Percentiles rank a stretch among this genome's conserved stretches.
Conservation (phyloP, 129 eudicot species). For the Cynara cardunculus region DNA sequence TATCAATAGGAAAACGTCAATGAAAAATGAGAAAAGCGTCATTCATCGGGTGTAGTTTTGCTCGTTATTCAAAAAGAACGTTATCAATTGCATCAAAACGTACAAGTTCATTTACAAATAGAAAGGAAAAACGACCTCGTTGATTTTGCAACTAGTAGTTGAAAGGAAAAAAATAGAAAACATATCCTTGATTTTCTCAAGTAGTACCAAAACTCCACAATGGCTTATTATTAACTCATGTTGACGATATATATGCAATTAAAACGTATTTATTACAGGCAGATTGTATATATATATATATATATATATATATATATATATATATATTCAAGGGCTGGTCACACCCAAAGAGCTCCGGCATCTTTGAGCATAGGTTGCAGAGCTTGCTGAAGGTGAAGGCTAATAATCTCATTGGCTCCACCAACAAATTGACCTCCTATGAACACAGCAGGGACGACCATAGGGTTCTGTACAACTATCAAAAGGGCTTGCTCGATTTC, state of each 20-base stretch:
- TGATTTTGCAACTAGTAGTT: too few relatives aligned
- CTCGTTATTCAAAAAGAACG: too few relatives aligned
- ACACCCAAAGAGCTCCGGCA: slow-evolving; percentile 81
- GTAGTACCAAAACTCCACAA: neutral
- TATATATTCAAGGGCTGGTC: slow-evolving; percentile 2
- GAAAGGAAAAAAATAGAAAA: neutral
- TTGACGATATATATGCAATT: slow-evolving; percentile 9
- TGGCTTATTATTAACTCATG: neutral
- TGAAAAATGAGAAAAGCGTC: too few relatives aligned
- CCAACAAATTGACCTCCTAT: slow-evolving; percentile 77
- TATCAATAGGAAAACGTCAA: too few relatives aligned
- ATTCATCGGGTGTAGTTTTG: too few relatives aligned
- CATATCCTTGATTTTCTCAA: neutral
- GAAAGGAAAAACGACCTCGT: too few relatives aligned
- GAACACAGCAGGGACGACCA: slow-evolving; percentile 76
- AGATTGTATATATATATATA: neutral
- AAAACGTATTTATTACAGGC: slow-evolving; percentile 21
- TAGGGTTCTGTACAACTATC: slow-evolving; percentile 51
- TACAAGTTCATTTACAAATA: too few relatives aligned
- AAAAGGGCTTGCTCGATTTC: slow-evolving; percentile 65
- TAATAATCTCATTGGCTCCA: slow-evolving; percentile 68
- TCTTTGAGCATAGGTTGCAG: slow-evolving; percentile 55
- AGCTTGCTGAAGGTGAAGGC: slow-evolving; percentile 58
- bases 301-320: too few relatives aligned
- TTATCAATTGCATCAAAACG: too few relatives aligned